These are phyloP conservation scores for Phytophthora lateralis DNA, from an alignment of 352 stramenopile genomes.

Conservation along the genomic window DNA sequence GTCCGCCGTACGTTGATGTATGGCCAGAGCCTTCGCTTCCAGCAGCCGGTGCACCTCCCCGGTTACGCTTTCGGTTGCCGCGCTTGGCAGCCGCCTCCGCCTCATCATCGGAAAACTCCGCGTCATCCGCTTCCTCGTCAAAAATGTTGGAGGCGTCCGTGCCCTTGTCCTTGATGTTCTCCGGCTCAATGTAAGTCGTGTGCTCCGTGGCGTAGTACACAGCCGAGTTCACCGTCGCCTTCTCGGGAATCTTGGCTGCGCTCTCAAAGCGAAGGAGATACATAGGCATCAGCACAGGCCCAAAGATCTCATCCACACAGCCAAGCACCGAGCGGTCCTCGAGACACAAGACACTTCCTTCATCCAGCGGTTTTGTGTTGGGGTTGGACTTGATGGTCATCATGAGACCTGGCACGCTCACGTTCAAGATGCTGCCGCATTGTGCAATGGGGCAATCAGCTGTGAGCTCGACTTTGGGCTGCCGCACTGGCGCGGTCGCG, in stretches of 20 bases:
- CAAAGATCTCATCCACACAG: conserved; percentile 87
- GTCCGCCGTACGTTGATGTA: conserved; percentile 12
- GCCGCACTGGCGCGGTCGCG: conserved; percentile 51
- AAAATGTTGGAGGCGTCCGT: conserved; percentile 89
- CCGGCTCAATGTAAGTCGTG: conserved; percentile 80
- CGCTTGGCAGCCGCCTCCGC: conserved; percentile 74
- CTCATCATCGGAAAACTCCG: conserved; percentile 85
- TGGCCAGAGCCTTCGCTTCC: conserved; percentile 12
- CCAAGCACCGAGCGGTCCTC: conserved; percentile 77
- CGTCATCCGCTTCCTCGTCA: conserved; percentile 83
- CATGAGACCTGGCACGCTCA: conserved; percentile 65
- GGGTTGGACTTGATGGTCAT: conserved; percentile 80
- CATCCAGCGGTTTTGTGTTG: conserved; percentile 66
- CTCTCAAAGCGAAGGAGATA: conserved; percentile 85
- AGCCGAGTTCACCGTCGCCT: conserved; percentile 40
- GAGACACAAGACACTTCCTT: conserved; percentile 85
- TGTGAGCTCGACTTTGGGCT: conserved; percentile 75
- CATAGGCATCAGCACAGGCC: conserved; percentile 85
- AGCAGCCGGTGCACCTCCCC: conserved; percentile 23
- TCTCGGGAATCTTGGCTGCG: conserved; percentile 65
- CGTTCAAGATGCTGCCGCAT: conserved; percentile 70
- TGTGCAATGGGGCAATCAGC: conserved; percentile 69
- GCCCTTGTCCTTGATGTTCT: conserved; percentile 81
- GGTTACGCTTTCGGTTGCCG: conserved; percentile 71
- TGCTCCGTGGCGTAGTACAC: conserved; percentile 83